A percentile compares a stretch with the other conserved stretches of the same genome.
These are phyloP conservation scores for Ganoderma sinense DNA, from an alignment of 1,284 basidiomycete genomes.

Conservation along the genomic window DNA sequence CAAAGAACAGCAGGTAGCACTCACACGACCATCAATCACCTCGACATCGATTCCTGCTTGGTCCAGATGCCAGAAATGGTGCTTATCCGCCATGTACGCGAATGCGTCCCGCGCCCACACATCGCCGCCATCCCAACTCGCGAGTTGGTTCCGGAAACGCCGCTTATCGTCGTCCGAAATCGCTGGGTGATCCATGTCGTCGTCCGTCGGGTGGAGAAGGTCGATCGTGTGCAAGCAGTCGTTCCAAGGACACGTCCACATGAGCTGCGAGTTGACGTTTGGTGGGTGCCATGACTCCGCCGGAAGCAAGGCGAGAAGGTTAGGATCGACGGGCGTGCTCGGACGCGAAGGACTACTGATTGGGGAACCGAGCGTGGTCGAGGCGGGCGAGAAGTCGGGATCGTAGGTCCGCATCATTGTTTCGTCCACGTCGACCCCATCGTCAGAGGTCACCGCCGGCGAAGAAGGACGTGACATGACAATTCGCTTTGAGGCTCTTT, in stretches of 20 bases:
- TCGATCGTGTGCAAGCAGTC: conserved; percentile 34
- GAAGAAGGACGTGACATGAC: background rate
- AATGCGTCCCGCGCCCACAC: conserved; percentile 31
- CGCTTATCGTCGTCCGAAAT: conserved; percentile 25
- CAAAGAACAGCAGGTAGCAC: background rate
- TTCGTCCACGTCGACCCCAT: background rate
- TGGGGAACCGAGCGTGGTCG: conserved; percentile 38
- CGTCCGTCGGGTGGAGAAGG: conserved; percentile 32
- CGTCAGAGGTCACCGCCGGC: background rate
- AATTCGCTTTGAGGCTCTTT: background rate
- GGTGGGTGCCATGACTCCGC: conserved; percentile 30
- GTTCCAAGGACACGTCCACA: conserved; percentile 36
- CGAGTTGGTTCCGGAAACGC: conserved; percentile 12
- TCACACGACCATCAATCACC: conserved; percentile 23
- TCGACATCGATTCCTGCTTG: conserved; percentile 28
- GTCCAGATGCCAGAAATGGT: conserved; percentile 31
- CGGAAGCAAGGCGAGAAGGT: conserved; percentile 32
- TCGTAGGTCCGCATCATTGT: conserved; percentile 44
- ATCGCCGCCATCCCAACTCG: conserved; percentile 25
- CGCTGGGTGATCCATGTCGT: conserved; percentile 22
- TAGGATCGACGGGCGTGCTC: conserved; percentile 30
- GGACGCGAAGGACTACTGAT: conserved; percentile 29
- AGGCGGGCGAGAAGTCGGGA: conserved; percentile 52
- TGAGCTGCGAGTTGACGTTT: conserved; percentile 21
- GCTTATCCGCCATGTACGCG: conserved; percentile 27